Percentiles rank a stretch among this genome's conserved stretches.
These are phyloP conservation scores for Maudiozyma saulgeensis DNA, from an alignment of 805 yeast genomes.

Conservation along the genomic window DNA sequence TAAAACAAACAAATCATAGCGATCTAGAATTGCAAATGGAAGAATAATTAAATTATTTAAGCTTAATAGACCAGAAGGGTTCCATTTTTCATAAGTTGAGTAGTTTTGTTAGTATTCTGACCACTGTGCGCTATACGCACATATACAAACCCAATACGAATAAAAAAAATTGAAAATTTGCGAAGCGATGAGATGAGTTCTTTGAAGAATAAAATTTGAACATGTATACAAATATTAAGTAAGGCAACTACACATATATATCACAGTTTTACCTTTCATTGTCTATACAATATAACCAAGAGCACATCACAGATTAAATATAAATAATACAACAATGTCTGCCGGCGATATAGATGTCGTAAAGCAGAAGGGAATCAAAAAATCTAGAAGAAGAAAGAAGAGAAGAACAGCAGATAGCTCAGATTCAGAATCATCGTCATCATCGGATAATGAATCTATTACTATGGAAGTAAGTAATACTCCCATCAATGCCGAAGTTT, in stretches of 20 bases:
- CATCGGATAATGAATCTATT: conserved; percentile 26
- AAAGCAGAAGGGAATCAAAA: conserved; percentile 15
- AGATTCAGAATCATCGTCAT: conserved; percentile 36
- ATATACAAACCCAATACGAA: no score
- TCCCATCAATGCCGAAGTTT: conserved; percentile 16
- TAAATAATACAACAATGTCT: conserved; percentile 12
- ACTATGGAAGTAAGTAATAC: conserved; percentile 4
- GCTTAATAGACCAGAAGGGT: no score
- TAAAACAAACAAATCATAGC: background rate
- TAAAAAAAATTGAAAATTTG: background rate
- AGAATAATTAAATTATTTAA: background rate
- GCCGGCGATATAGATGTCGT: conserved; percentile 13
- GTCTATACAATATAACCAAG: no score
- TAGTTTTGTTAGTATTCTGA: no score
- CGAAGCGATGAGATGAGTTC: conserved; percentile 11
- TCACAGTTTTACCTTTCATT: no score
- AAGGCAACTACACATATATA: no score
- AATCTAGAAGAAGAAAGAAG: conserved; percentile 58
- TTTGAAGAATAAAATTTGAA: background rate
- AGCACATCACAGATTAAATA: background rate
- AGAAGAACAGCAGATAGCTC: conserved; percentile 75
- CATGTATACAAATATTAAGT: no score
- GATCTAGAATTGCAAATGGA: background rate
- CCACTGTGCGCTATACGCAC: no score
- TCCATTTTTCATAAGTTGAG: no score